Evolutionary conservation across 176 grass and related monocot species (phyloP), one percentile per base, ranked within the genome.

Genomic region (Eragrostis nindensis): DNA sequence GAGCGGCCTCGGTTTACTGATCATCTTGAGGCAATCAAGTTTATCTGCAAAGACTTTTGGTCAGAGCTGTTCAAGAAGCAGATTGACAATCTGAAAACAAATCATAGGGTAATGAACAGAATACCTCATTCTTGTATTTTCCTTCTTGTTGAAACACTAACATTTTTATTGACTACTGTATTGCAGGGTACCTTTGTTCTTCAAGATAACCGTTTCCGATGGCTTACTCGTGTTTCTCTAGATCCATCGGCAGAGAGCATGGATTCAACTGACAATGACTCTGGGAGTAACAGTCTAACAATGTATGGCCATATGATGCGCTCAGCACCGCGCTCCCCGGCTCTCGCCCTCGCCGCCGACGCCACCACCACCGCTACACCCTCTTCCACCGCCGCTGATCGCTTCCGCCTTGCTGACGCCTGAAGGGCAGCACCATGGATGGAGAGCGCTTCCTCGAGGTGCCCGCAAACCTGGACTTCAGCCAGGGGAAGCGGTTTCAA

Each of bases 21-120:
- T 94, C 95, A 98, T 79, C 90, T 98, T 30, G 92, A 98, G 75
- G 92, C 92, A 52, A 98, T 98, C 75, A 94, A 98, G 70, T 98
- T 97, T 82, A 94, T 98, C 76, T 98, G 95, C 81, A 98, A 98
- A 85, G 95, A 98, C 72, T 98, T 98, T 83, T 98, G 95, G 95
- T 91, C 95, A 8, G 92, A 91, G 81, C 60, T 98, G 45, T 94
- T 98, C 83, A 98, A 98, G 73, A 98, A 94, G 47, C 92, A 94
- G 76, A 94, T 98, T 61, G 95, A 98, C 85, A 97, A 97, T 72
- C 75, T 98, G 70, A 98, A 94, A 81, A 98, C 92, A 73, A 98
- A 98, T 83, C 95, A 98, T 64, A 98, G 95, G 74, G 95, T 94
- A 89, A 97, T 80, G 67, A 68, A 79, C 52, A 39, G 52, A 61